Evolutionary conservation across 805 yeast species (phyloP), one percentile per base, ranked within the genome.

Genomic region (Starmerella powellii): DNA sequence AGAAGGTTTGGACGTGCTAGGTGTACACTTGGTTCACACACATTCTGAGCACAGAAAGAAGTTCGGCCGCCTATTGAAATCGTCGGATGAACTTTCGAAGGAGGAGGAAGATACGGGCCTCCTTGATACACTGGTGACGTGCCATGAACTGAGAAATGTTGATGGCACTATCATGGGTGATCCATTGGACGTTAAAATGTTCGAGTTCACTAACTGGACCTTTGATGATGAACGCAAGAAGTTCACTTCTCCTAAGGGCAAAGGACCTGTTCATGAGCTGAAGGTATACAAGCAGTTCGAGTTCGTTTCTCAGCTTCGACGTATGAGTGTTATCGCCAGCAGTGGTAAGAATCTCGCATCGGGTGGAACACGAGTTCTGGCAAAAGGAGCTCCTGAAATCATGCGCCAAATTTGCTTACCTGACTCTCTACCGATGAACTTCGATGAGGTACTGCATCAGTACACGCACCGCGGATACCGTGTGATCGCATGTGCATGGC

Each of bases 371-470:
- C 62, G 64, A 46, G 73, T 77, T 0, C 79, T 74, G 57, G 85
- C 91, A 11, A 91, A 91, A 57, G 99, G 99, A 37, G 98, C 99
- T 0, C 99, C 99, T 0, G 99, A 91, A 58, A 83, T 87, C 10
- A 82, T 91, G 70, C 66, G 72, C 24, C 78, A 75, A 15, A 74
- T 91, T 24, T 91, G 98, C 62, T 63, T 66, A 13, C 74, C 79
- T 1, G 74, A 71, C 16, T 65, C 86, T 0, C 62, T 91, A 37
- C 98, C 99, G 1, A 56, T 60, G 2, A 73, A 86, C 54, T 91
- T 73, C 57, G 78, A 80, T 19, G 80, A 80, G 27, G 58, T 81
- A 18, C 66, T 91, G 28, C 80, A 85, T 54, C 70, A 78, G 44
- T 91, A 91, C 58, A 91, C 99, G 0, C 97, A 86, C 58, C 74